A percentile compares a stretch with the other conserved stretches of the same genome.
These are phyloP conservation scores for Aureobasidium sp. DNA, from an alignment of 2,329 filamentous ascomycete species.

Conservation along the genomic window DNA sequence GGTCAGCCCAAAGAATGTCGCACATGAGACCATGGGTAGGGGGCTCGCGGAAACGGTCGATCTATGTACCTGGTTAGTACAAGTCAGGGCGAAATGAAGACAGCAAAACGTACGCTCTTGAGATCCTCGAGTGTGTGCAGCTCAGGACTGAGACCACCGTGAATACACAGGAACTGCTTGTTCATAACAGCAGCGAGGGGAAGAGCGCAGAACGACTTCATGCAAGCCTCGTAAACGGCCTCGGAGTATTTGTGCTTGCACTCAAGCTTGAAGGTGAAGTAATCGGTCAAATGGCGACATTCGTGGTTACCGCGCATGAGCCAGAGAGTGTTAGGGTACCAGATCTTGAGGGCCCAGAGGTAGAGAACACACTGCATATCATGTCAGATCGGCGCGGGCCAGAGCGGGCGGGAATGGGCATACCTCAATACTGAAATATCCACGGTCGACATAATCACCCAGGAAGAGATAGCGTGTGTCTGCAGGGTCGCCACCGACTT, in stretches of 20 bases:
- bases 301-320: conserved; percentile 96
- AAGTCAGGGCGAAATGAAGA: background rate
- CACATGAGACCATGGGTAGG: conserved; percentile 98
- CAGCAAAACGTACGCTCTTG: conserved; percentile 59
- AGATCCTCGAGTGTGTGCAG: conserved; percentile 92
- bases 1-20: conserved; percentile 97
- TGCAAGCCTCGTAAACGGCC: conserved; percentile 91
- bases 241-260: conserved; percentile 99
- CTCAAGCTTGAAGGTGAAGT: conserved; percentile 99
- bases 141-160: conserved; percentile 92
- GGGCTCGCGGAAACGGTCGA: conserved; percentile 95
- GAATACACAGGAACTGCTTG: conserved; percentile 98
- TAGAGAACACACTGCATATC: conserved; percentile 74
- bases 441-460: conserved; percentile 95
- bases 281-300: conserved; percentile 96
- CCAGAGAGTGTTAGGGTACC: conserved; percentile 97
- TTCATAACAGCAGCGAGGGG: conserved; percentile 98
- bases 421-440: conserved; percentile 96
- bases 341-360: conserved; percentile 96
- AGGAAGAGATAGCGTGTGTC: conserved; percentile 96
- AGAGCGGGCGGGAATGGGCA: conserved; percentile 16
- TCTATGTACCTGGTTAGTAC: conserved; percentile 44
- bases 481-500: conserved; percentile 91
- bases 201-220: conserved; percentile 93
- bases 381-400: conserved; percentile 27